Evolutionary conservation across 2,329 filamentous ascomycete genomes (phyloP), one percentile per base, ranked within the genome.

Genomic region (Escovopsis weberi): DNA sequence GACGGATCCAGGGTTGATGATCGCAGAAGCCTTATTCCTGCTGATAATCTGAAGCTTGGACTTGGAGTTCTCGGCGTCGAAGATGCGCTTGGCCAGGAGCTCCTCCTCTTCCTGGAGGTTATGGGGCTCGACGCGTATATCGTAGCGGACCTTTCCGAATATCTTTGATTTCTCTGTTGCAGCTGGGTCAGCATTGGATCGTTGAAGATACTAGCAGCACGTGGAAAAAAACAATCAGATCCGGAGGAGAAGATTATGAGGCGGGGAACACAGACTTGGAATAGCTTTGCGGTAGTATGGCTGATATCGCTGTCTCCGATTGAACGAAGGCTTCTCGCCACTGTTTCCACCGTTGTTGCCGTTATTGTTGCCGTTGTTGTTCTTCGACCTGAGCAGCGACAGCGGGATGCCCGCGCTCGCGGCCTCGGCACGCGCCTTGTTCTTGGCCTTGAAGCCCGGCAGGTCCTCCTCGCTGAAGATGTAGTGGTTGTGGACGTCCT

Each of bases 381-480:
- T 40, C 28, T 41, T 43, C n/a, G 37, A 30, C 42, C 67, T 65
- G 48, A 74, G 56, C 26, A 80, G 62, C 33, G 75, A 70, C 5
- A 69, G 62, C 4, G 77, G 77, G 46, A 81, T 76, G 41, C 77
- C 72, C 15, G 68, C 70, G 37, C 69, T 72, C 4, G 73, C 63
- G 8, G 72, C 70, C 42, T 75, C 70, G n/a, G 69, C 67, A 40
- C 71, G 67, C 39, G 64, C 63, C 52, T 69, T 73, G 55, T 73
- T 74, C 58, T 59, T 58, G 12, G 57, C 59, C 51, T 64, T 63
- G 54, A 59, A 64, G 12, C 59, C 54, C 1, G 87, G 84, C 19
- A 94, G 72, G 55, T 96, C 86, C 59, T 94, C 87, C 63, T 98
- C 91, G 35, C 83, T 87, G 57, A 98, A 98, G 44, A 96, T 69